Conservation (phyloP, 345 rosid genomes). For the Fremontodendron californicum region DNA sequence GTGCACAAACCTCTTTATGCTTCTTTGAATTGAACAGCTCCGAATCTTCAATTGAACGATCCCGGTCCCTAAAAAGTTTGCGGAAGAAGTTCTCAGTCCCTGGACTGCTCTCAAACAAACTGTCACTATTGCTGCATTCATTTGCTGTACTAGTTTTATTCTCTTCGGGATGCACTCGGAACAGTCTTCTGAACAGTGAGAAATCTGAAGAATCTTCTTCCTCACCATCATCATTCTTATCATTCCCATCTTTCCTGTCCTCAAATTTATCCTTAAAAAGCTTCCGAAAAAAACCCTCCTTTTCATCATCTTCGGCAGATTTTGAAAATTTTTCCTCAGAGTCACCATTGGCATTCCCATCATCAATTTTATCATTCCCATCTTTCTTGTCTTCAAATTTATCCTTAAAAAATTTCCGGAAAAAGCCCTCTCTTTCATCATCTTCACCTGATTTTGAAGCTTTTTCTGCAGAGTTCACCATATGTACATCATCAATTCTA, state of each 20-base stretch:
- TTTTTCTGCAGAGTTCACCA: slow-evolving; percentile 35
- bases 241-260: slow-evolving; percentile 72
- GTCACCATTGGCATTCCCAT: slow-evolving; percentile 28
- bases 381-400: slow-evolving; percentile 78
- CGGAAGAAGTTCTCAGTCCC: slow-evolving; percentile 96
- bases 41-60: slow-evolving; percentile 88
- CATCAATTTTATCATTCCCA: slow-evolving; percentile 43
- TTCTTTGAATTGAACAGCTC: slow-evolving; percentile 80
- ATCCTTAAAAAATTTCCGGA: too few species aligned
- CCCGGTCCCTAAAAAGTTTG: slow-evolving; percentile 92
- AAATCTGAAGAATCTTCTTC: slow-evolving; percentile 88
- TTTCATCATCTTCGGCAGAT: slow-evolving; percentile 78
- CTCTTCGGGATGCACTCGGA: slow-evolving; percentile 96
- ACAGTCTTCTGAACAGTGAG: slow-evolving; percentile 71
- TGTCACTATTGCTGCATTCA: slow-evolving; percentile 53
- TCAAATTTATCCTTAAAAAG: slow-evolving; percentile 79
- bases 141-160: slow-evolving; percentile 42
- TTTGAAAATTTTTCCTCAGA: slow-evolving; percentile 51
- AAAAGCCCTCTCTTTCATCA: slow-evolving; percentile 49
- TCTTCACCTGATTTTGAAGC: slow-evolving; percentile 49
- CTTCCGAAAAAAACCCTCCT: slow-evolving; percentile 85
- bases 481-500: slow-evolving; percentile 35
- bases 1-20: slow-evolving; percentile 58
- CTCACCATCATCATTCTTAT: slow-evolving; percentile 51
- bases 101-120: slow-evolving; percentile 80